Evolutionary conservation across 176 grass and related monocot species (phyloP), one percentile per base, ranked within the genome.

Genomic region (Rhipidocladum racemiflorum): DNA sequence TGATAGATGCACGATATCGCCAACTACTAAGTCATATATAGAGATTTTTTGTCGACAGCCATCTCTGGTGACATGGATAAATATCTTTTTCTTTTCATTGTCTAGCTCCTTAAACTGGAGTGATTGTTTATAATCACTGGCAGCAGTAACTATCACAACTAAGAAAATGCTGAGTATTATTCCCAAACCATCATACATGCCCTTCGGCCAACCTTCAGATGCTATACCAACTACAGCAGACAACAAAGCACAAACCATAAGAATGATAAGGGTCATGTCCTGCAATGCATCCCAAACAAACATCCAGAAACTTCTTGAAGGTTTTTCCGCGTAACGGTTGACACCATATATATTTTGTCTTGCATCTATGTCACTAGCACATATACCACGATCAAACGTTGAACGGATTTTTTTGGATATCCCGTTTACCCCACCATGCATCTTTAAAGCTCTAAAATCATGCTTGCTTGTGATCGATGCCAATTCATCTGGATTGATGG

Each of bases 41-140:
- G 87, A 89, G 29, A 98, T 62, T 71, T 95, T 98, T 48, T 98
- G 90, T 82, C 88, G 91, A 65, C 6, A 74, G 3, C 84, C 96
- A 60, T 91, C 93, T 90, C 96, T 89, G 3, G 90, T 98, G 9
- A 98, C 92, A 35, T 98, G 90, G 86, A 98, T 91, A 78, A 88
- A 91, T 77, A 98, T 98, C 67, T 93, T 95, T 49, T 98, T 90
- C 92, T 98, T 98, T 55, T 98, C 92, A 79, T 93, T 95, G 55
- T 98, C 96, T 61, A 98, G 90, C 44, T 98, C 96, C 79, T 92
- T 98, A 29, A 98, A 98, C 82, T 98, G 96, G 50, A 98, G 88
- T 9, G 96, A 98, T 71, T 98, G 96, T 78, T 80, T 95, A 38
- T 95, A 98, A 83, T 98, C 96, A 86, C 96, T 98, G 78, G 87